Conservation (phyloP, 345 rosid species). For the Salix purpurea region DNA sequence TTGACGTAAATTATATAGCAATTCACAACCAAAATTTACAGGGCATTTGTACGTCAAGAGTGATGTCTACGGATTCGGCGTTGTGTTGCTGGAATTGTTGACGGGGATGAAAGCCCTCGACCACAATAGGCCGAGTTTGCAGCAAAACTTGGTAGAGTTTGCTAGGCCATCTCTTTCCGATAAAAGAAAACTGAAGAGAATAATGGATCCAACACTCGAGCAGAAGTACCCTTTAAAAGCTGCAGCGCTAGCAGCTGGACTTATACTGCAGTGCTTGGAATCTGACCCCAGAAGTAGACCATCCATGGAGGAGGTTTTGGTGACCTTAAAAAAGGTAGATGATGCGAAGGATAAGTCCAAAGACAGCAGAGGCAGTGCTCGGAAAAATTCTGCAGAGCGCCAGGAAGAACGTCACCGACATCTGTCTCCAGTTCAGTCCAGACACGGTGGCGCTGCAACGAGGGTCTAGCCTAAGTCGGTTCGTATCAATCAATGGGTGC, state of each 20-base stretch:
- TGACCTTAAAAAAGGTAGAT: constrained; percentile 32
- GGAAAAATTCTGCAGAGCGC: neutral
- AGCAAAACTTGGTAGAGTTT: constrained; percentile 60
- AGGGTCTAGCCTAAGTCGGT: neutral
- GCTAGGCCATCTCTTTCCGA: constrained; percentile 41
- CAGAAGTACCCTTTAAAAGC: constrained; percentile 46
- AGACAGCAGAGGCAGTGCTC: constrained; percentile 15
- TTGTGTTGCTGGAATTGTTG: constrained; percentile 65
- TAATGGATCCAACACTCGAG: constrained; percentile 67
- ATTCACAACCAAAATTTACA: constrained; percentile 3
- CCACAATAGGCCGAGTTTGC: constrained; percentile 37
- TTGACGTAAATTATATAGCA: neutral
- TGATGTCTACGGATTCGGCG: constrained; percentile 87
- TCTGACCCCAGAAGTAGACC: constrained; percentile 66
- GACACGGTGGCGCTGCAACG: neutral
- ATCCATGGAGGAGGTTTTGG: constrained; percentile 59
- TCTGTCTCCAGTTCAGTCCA: constrained; percentile 5
- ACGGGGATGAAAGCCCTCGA: constrained; percentile 68
- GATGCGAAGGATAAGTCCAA: constrained; percentile 32
- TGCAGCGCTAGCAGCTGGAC: constrained; percentile 40
- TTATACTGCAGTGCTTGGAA: constrained; percentile 50
- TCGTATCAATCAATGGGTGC: neutral
- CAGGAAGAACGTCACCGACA: neutral
- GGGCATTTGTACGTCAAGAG: constrained; percentile 80
- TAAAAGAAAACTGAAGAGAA: constrained; percentile 51